Evolutionary conservation across 176 grass and related monocot species (phyloP), one percentile per base, ranked within the genome.

Genomic region (Tillandsia fasciculata): DNA sequence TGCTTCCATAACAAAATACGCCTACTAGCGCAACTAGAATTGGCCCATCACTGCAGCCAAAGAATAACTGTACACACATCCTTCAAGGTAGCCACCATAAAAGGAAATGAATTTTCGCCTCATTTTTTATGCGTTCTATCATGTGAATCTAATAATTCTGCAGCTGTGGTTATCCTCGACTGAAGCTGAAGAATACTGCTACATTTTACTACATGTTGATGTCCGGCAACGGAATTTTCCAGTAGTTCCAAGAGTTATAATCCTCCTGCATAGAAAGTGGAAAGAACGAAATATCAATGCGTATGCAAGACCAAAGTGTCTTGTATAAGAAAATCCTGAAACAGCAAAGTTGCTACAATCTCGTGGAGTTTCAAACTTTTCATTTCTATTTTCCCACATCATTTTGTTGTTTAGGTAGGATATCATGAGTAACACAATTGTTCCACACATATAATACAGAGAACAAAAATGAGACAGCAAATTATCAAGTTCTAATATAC

Each of bases 211-310:
- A 88, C 70, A 73, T 57, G 52, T 85, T 79, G 63, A 91, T 78
- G 29, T 85, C 74, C 74, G 74, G 82, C 70, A 88, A 63, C 0
- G 89, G 89, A 50, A 88, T 76, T 73, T 77, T 91, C 89, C 89
- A 91, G 74, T 80, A 91, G 64, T 91, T 91, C 89, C 89, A 91
- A 75, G 80, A 88, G 50, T 92, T 92, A 73, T 75, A 88, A 50
- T 92, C 85, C 79, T 92, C 89, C 89, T 92, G 85, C 73, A 67
- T 12, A 59, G 15, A 47, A 88, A 66, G 12, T 63, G 24, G 20
- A 70, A 64, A 12, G 0, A 74, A 51, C 79, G 71, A 87, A 69
- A 57, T 61, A 73, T 11, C 67, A 70, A 76, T 15, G 70, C 12
- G 6, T 15, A 64, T 29, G 29, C 48, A 53, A 20, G 56, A 51